Percentiles rank a stretch among this genome's conserved stretches.
Evolutionary conservation across 1,139 yeast species (phyloP).

Genomic region (Geotrichum australiense): DNA sequence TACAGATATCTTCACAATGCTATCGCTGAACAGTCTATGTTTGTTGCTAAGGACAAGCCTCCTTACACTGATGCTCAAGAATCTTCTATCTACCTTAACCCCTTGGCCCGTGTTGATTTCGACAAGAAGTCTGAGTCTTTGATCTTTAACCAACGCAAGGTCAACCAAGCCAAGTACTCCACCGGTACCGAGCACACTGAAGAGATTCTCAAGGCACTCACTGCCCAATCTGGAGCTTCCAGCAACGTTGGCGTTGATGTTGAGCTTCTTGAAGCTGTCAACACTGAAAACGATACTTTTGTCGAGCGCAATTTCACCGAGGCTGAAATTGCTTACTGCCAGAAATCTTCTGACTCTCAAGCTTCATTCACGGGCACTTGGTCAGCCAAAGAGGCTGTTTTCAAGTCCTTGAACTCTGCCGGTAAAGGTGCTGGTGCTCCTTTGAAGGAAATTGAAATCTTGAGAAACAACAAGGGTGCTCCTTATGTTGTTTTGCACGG

Average conservation of each 20-base stretch:
- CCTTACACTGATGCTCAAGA: conserved; percentile 89
- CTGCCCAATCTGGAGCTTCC: conserved; percentile 45
- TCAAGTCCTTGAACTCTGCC: conserved; percentile 85
- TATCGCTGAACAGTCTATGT: conserved; percentile 82
- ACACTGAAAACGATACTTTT: conserved; percentile 80
- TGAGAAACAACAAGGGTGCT: conserved; percentile 67
- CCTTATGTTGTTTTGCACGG: conserved; percentile 77
- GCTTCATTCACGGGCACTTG: conserved; percentile 96
- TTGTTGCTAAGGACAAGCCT: conserved; percentile 87
- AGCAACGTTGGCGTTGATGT: conserved; percentile 96
- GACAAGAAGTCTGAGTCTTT: conserved; percentile 45
- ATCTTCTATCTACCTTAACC: conserved; percentile 86
- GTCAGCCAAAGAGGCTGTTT: conserved; percentile 99
- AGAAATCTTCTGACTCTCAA: conserved; percentile 55
- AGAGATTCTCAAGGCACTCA: conserved; percentile 34
- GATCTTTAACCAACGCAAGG: conserved; percentile 42
- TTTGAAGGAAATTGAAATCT: conserved; percentile 81
- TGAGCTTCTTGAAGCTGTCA: conserved; percentile 74
- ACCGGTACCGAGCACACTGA: conserved; percentile 38
- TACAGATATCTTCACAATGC: conserved; percentile 97
- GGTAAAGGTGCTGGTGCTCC: conserved; percentile 96
- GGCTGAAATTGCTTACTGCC: conserved; percentile 72
- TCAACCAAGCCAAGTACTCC: conserved; percentile 29
- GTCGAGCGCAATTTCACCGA: conserved; percentile 85
- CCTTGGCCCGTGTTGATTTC: conserved; percentile 72